These are phyloP conservation scores for Monosporascus sp. DNA, from an alignment of 2,329 filamentous ascomycete species.

Conservation along the genomic window DNA sequence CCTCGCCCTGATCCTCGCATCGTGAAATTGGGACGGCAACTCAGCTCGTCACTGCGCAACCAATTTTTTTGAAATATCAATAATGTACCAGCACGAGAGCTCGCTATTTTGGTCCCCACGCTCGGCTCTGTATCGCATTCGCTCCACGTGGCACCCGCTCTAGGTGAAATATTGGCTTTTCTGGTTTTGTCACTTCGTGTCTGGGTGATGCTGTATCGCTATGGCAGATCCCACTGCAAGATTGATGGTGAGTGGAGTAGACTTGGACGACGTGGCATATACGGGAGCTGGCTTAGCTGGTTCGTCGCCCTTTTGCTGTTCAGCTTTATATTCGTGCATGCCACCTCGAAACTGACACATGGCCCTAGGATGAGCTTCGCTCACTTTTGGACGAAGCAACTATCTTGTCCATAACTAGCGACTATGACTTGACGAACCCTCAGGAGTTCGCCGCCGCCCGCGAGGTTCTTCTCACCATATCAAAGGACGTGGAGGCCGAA, in stretches of 20 bases:
- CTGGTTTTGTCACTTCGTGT: background rate
- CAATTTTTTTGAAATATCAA: background rate
- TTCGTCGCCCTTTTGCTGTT: no score
- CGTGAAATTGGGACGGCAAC: background rate
- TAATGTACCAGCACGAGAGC: background rate
- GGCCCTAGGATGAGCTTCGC: constrained; percentile 60
- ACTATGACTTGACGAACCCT: constrained; percentile 60
- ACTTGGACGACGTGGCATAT: no score
- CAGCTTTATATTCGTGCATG: no score
- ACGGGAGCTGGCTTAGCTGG: no score
- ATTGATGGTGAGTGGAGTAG: background rate
- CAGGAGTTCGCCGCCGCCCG: constrained; percentile 49
- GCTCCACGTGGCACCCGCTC: background rate
- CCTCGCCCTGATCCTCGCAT: background rate
- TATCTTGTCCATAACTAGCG: constrained; percentile 68
- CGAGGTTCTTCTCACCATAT: constrained; percentile 59
- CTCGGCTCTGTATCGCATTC: background rate
- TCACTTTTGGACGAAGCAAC: constrained; percentile 72
- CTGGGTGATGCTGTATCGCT: background rate
- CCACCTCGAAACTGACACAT: constrained; percentile 1
- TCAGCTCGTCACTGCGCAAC: background rate
- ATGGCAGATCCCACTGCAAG: background rate
- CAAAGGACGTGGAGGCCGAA: constrained; percentile 57
- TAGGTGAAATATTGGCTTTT: background rate
- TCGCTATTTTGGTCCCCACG: background rate